These are phyloP conservation scores for Cryptosporidium muris DNA, from an alignment of 169 alveolate genomes.

Conservation along the genomic window DNA sequence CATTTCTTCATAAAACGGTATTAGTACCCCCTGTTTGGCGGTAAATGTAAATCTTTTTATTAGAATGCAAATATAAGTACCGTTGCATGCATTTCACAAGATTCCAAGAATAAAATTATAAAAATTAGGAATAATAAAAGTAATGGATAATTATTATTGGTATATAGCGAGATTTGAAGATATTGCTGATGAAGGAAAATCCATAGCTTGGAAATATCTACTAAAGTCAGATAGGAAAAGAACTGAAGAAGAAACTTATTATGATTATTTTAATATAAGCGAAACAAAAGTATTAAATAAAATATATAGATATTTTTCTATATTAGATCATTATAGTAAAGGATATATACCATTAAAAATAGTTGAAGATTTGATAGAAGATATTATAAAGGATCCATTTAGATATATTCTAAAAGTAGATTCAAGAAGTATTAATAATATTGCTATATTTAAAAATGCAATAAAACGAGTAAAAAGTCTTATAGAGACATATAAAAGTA, in stretches of 20 bases:
- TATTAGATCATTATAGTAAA: constrained; percentile 35
- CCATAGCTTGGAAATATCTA: constrained; percentile 20
- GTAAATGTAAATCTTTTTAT: neutral
- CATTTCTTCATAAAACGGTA: too few relatives aligned
- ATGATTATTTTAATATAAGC: constrained; percentile 7
- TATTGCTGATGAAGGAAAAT: constrained; percentile 10
- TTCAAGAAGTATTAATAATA: neutral
- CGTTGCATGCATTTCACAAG: neutral
- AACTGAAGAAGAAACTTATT: constrained; percentile 14
- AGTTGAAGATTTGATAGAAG: constrained; percentile 45
- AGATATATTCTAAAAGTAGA: neutral
- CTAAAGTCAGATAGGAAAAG: neutral
- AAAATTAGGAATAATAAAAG: neutral
- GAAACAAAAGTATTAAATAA: neutral
- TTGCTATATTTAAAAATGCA: constrained; percentile 12
- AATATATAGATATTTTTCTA: constrained; percentile 37
- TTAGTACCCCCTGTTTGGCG: neutral
- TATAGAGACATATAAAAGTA: constrained; percentile 46
- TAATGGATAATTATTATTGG: constrained; percentile 44
- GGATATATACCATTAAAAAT: constrained; percentile 33
- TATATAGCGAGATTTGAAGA: constrained; percentile 29
- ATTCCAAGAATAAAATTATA: neutral
- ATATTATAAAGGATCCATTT: neutral
- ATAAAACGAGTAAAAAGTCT: constrained; percentile 30
- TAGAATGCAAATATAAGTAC: neutral